Conservation (phyloP, 805 yeast species). For the Hagleromyces aurorensis region DNA sequence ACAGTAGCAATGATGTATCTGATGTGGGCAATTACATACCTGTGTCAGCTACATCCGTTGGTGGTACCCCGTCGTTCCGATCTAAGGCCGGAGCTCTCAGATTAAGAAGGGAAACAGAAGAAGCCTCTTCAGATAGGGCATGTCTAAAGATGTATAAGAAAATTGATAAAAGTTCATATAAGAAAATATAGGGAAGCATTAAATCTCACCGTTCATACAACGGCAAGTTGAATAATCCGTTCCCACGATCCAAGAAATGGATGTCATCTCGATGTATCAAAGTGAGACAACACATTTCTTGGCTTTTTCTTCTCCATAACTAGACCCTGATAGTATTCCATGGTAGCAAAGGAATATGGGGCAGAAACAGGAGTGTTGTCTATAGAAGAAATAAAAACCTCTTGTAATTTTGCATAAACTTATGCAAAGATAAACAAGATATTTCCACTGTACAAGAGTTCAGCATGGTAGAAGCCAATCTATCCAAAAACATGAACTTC, state of each 20-base stretch:
- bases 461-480: no score
- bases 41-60: conserved; percentile 80
- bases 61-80: conserved; percentile 88
- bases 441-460: no score
- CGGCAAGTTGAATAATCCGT: conserved; percentile 11
- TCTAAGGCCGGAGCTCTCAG: conserved; percentile 65
- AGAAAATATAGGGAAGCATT: conserved; percentile 14
- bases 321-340: conserved; percentile 55
- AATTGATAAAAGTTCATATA: no score
- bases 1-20: conserved; percentile 70
- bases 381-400: background rate
- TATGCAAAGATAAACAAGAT: no score
- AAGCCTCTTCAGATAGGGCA: conserved; percentile 1
- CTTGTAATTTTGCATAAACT: no score
- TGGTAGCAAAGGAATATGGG: conserved; percentile 39
- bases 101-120: conserved; percentile 6
- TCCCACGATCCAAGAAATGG: conserved; percentile 44
- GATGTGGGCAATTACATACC: conserved; percentile 91
- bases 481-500: no score
- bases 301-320: conserved; percentile 57
- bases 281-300: conserved; percentile 27
- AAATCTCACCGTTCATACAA: conserved; percentile 6
- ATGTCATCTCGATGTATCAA: conserved; percentile 42
- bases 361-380: conserved; percentile 53
- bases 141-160: conserved; percentile 1